Base-by-base conservation (phyloP, 257 asterid genomes). In the Nicotiana paniculata region DNA sequence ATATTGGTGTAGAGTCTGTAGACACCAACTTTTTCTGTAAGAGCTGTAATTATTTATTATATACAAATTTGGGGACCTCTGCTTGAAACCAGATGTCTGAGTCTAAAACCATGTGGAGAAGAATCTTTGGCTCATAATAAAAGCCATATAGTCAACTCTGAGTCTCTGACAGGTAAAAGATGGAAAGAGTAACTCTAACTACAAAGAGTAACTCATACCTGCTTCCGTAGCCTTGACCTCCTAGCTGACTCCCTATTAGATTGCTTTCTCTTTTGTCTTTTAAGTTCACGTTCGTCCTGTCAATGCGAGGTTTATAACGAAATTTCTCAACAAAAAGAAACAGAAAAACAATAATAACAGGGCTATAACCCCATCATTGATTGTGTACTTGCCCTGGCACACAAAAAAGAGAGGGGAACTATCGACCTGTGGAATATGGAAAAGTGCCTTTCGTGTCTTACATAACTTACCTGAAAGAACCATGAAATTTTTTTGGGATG, bases 221-320 rank as follows among this genome's bases (percentile, higher is more conserved):
- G 99, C 87, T 96, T 96, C 57, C 98, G 96, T 77, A 96, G 86
- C 84, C 99, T 92, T 83, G 99, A 94, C 68, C 99, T 92, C 86
- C 99, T 90, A 79, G 99, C 99, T 80, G 99, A 96, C 93, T 96
- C 99, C 72, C 99, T 89, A 83, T 96, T 96, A 37, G 98, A 96
- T 85, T 93, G 99, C 88, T 96, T 96, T 84, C 99, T 86, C 92
- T 95, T 94, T 85, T 94, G 99, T 82, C 93, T 88, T 89, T 96
- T 96, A 77, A 94, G 46, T 89, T 96, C 99, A 62, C 98, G 95
- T 84, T 96, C 98, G 79, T 96, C 97, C 98, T 91, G 93, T 63
- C 48, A 77, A 75, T 74, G 55, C 24, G 79, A 81, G 79, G 80
- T 62, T 77, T 39, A 70, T 79, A 62, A 80, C 65, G 39, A 74